Percentiles rank a stretch among this genome's conserved stretches.
Conservation (phyloP, 495 filamentous ascomycete genomes). For the Neurospora intermedia region DNA sequence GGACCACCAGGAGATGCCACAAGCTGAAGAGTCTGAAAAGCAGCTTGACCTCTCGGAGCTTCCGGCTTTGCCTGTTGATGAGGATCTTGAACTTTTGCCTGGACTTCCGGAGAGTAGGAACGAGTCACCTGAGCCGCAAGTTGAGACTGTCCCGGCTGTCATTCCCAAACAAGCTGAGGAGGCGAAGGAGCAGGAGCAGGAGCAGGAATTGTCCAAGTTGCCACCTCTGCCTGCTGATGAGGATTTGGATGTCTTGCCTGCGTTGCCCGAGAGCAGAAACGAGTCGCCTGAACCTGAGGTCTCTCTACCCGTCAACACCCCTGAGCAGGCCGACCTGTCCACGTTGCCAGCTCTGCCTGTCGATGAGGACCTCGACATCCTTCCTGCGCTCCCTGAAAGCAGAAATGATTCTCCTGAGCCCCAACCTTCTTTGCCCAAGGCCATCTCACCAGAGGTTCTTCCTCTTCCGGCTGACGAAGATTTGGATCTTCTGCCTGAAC, state of each 20-base stretch:
- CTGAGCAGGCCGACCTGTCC: background rate
- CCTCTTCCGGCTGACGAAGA: background rate
- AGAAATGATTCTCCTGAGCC: background rate
- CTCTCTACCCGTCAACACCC: background rate
- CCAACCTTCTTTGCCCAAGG: background rate
- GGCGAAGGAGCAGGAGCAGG: constrained; percentile 3
- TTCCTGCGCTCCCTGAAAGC: background rate
- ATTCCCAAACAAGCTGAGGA: background rate
- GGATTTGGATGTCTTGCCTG: background rate
- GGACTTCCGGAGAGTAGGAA: constrained; percentile 7
- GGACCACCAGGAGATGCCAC: background rate
- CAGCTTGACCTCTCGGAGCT: background rate
- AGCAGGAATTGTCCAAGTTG: constrained; percentile 1
- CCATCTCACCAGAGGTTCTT: background rate
- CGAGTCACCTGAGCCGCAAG: constrained; percentile 1
- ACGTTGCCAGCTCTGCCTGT: background rate
- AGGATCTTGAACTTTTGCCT: constrained; percentile 1
- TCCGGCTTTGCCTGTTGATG: background rate
- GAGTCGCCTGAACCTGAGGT: background rate
- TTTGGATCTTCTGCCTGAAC: background rate
- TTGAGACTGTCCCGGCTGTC: background rate
- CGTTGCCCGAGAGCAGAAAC: background rate
- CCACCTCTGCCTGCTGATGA: background rate
- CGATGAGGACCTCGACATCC: background rate
- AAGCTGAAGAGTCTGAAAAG: background rate